A percentile compares a stretch with the other conserved stretches of the same genome.
Conservation (phyloP, 495 filamentous ascomycete species). For the Pyronema domesticum region DNA sequence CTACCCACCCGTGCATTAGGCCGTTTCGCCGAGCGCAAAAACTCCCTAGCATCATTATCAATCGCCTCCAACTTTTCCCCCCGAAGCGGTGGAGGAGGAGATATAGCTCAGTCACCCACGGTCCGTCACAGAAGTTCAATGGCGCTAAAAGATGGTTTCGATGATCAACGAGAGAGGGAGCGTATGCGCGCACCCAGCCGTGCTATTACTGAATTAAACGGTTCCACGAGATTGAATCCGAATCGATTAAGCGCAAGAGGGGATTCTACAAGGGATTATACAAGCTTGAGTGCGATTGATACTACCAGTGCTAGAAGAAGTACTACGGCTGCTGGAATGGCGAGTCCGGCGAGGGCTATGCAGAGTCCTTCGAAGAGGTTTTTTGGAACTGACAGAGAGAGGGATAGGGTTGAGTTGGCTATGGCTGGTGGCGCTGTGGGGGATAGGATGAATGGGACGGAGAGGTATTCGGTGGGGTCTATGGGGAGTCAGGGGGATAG, state of each 20-base stretch:
- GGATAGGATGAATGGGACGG: not conserved
- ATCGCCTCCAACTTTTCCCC: slow-evolving; percentile 29
- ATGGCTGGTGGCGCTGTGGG: not conserved
- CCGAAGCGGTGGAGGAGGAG: slow-evolving; percentile 31
- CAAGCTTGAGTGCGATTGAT: no score
- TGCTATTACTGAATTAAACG: slow-evolving; percentile 39
- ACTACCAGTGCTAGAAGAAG: no score
- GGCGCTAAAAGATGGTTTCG: slow-evolving; percentile 25
- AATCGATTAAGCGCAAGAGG: no score
- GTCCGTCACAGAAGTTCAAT: slow-evolving; percentile 16
- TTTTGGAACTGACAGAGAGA: no score
- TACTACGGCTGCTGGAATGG: no score
- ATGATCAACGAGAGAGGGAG: slow-evolving; percentile 31
- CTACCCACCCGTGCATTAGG: slow-evolving; percentile 5
- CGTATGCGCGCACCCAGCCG: slow-evolving; percentile 38
- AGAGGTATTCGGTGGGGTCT: no score
- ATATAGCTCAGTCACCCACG: slow-evolving; percentile 25
- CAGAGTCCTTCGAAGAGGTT: no score
- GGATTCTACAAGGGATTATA: no score
- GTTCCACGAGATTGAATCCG: not conserved
- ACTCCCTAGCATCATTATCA: slow-evolving; percentile 16
- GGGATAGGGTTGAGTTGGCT: not conserved
- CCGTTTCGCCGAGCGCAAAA: slow-evolving; percentile 17
- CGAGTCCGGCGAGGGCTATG: no score
- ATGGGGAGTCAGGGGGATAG: no score